Conservation (phyloP, 352 stramenopile species). For the Phytophthora pluvialis region DNA sequence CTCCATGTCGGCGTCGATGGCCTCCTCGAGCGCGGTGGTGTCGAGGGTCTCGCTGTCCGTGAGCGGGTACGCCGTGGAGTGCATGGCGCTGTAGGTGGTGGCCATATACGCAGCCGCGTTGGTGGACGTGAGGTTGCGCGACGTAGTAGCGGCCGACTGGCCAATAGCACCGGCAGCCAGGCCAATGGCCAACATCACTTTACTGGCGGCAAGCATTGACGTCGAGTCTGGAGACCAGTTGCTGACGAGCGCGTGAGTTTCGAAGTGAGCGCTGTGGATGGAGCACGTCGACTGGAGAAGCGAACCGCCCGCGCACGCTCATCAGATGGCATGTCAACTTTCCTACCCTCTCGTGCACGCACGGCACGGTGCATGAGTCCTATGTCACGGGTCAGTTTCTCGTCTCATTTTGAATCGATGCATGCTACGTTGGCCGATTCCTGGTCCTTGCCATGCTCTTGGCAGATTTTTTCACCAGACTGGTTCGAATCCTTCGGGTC, state of each 20-base stretch:
- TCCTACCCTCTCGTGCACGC: conserved; percentile 8
- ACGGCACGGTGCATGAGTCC: conserved; percentile 13
- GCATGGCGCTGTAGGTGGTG: conserved; percentile 68
- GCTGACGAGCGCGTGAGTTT: conserved; percentile 11
- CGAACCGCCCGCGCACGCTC: conserved; percentile 1
- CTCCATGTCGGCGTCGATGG: conserved; percentile 55
- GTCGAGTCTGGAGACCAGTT: conserved; percentile 3
- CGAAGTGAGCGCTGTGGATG: conserved; percentile 17
- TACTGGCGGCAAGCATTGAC: conserved; percentile 28
- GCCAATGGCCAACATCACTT: conserved; percentile 17
- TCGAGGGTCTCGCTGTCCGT: conserved; percentile 39
- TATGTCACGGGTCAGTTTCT: conserved; percentile 30
- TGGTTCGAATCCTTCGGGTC: conserved; percentile 15
- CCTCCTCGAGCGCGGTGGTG: conserved; percentile 34
- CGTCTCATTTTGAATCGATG: conserved; percentile 6
- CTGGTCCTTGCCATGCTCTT: conserved; percentile 17
- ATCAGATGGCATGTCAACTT: conserved; percentile 17
- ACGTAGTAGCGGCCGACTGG: conserved; percentile 5
- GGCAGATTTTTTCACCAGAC: conserved; percentile 19
- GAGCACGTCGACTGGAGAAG: conserved; percentile 2
- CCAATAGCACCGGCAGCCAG: conserved; percentile 14
- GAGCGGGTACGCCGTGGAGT: conserved; percentile 62
- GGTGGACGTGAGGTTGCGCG: conserved; percentile 32
- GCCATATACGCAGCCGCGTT: conserved; percentile 42
- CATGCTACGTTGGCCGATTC: conserved; percentile 9